Evolutionary conservation across 768 basidiomycete species (phyloP).

Genomic region (Naganishia friedmannii): DNA sequence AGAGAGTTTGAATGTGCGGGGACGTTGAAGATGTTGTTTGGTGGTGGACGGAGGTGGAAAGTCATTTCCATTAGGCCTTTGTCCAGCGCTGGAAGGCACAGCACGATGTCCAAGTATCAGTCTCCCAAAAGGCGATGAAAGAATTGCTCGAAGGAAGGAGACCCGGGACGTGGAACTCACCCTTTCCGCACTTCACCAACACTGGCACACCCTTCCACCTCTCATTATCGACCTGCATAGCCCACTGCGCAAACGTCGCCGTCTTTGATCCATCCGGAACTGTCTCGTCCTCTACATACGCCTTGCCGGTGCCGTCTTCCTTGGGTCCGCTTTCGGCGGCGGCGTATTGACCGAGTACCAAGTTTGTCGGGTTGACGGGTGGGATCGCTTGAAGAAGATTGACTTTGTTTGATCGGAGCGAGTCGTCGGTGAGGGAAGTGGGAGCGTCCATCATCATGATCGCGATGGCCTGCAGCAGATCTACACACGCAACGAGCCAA

Average conservation of each 20-base stretch:
- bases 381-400: constrained; percentile 21
- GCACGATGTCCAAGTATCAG: not conserved
- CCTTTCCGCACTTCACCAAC: constrained; percentile 34
- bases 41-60: constrained; percentile 17
- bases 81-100: constrained; percentile 23
- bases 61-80: constrained; percentile 31
- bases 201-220: constrained; percentile 33
- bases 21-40: constrained; percentile 16
- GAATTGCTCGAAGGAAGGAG: too few species aligned
- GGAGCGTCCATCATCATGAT: constrained; percentile 25
- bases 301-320: constrained; percentile 9
- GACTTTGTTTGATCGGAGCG: constrained; percentile 17
- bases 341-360: constrained; percentile 32
- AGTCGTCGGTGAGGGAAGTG: constrained; percentile 11
- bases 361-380: constrained; percentile 10
- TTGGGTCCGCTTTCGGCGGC: not conserved
- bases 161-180: too few species aligned
- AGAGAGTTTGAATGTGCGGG: not conserved
- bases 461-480: constrained; percentile 22
- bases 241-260: constrained; percentile 31
- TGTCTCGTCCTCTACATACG: constrained; percentile 32
- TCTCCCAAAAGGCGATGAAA: not conserved
- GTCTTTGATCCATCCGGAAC: constrained; percentile 28
- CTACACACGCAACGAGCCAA: not conserved
- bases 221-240: constrained; percentile 31